Evolutionary conservation across 2,329 filamentous ascomycete species (phyloP), one percentile per base, ranked within the genome.

Genomic region (Chalaropsis ovoidea): DNA sequence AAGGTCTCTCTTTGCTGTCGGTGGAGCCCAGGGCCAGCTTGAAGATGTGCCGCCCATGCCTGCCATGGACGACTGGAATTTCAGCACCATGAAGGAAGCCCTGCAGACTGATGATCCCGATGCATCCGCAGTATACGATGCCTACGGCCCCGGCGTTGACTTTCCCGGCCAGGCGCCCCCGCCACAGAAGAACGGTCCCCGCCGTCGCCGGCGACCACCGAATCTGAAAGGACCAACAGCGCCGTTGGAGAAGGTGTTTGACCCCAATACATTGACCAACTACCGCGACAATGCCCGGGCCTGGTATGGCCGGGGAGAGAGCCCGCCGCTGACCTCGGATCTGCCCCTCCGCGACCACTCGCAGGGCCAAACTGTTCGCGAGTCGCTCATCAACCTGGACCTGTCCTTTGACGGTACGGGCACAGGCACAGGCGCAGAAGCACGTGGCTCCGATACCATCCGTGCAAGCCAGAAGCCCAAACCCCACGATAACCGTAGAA

Each of bases 31-130:
- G 67, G 77, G 73, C 4, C 76, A 71, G 45, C 66, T 68, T 11
- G 73, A 75, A 58, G 70, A 75, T 24, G 66, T 42, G 70, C 71
- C 41, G 69, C 65, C 42, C 73, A 70, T 74, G 52, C 71, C 72
- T 3, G 76, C 76, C 5, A 76, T 77, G 64, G 81, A 82, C 69
- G 80, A 82, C 68, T 85, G 82, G 82, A 83, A 83, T 68, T 84
- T 84, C 69, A 81, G 79, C 68, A 82, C 77, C 8, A 65, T 65
- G 63, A 63, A 61, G 35, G 60, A 63, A 60, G 63, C 60, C 24
- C 24, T n/a, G 17, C 22, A 49, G 17, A 45, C 63, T 8, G 54
- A 65, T n/a, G 61, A 65, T 22, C 61, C 63, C 2, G 61, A 63
- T 61, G 60, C 54, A 11, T 61, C 63, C 6, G 66, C 52, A 17